Evolutionary conservation across 169 alveolate species (phyloP).

Genomic region (Miamiensis avidus): DNA sequence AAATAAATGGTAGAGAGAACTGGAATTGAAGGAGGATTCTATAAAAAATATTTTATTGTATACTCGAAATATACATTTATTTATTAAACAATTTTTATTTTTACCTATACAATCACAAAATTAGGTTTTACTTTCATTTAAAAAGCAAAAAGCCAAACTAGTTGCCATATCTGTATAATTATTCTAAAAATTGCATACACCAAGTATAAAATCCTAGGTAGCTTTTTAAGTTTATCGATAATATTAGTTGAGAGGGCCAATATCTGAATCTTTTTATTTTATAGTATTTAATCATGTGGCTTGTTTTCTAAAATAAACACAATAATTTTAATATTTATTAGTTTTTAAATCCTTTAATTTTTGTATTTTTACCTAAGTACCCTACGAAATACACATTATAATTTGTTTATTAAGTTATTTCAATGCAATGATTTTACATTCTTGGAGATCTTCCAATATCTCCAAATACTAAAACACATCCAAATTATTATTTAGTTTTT

Average conservation of each 20-base stretch:
- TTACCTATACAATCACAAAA: slow-evolving; percentile 20
- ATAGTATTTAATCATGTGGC: not conserved
- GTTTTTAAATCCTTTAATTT: not conserved
- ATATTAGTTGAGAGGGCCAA: not conserved
- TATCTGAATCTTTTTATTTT: slow-evolving; percentile 12
- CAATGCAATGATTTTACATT: slow-evolving; percentile 86
- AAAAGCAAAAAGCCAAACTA: slow-evolving; percentile 3
- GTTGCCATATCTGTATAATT: slow-evolving; percentile 2
- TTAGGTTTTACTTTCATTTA: slow-evolving; percentile 11
- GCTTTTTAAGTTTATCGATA: slow-evolving; percentile 5
- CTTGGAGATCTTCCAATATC: slow-evolving; percentile 89
- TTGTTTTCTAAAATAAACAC: slow-evolving; percentile 1
- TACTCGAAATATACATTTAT: not conserved
- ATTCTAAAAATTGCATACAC: slow-evolving; percentile 24
- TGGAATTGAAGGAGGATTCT: slow-evolving; percentile 94
- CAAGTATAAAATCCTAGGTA: slow-evolving; percentile 21
- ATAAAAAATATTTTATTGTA: slow-evolving; percentile 3
- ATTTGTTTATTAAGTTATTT: slow-evolving; percentile 24
- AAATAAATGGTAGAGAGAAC: slow-evolving; percentile 57
- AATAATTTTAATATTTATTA: not conserved
- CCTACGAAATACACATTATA: slow-evolving; percentile 54
- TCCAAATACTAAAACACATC: slow-evolving; percentile 85
- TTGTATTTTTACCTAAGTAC: slow-evolving; percentile 41
- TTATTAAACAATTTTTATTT: not conserved
- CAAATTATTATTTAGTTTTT: not conserved